Conservation (phyloP, 2,329 filamentous ascomycete species). For the Orbilia brochopaga region DNA sequence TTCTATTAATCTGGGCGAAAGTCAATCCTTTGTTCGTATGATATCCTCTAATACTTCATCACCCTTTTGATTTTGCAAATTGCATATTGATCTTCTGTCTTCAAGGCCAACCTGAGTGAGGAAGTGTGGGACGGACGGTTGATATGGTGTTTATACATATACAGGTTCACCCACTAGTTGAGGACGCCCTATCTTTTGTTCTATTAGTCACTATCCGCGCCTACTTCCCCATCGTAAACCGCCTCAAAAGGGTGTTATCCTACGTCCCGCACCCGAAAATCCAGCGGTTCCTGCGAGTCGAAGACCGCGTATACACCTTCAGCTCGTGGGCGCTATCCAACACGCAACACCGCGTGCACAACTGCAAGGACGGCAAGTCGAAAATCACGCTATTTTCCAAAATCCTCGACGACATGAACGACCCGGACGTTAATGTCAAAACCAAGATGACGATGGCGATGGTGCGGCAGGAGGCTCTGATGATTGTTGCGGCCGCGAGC, state of each 20-base stretch:
- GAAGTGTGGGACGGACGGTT: not conserved
- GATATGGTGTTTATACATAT: not conserved
- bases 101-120: not conserved
- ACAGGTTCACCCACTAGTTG: not conserved
- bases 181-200: not conserved
- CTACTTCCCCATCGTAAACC: not conserved
- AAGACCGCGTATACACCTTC: not conserved
- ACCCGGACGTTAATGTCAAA: slow-evolving; percentile 4
- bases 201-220: not conserved
- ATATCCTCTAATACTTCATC: not conserved
- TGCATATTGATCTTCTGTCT: not conserved
- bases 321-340: not conserved
- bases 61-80: not conserved
- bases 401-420: not conserved
- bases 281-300: not conserved
- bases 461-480: too few relatives aligned
- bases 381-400: not conserved
- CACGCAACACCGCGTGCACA: not conserved
- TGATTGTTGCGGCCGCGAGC: slow-evolving; percentile 11
- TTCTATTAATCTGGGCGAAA: not conserved
- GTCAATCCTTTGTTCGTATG: not conserved
- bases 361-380: not conserved
- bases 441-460: too few relatives aligned
- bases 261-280: not conserved
- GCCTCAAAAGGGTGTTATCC: not conserved